Base-by-base conservation (phyloP, 2,329 filamentous ascomycete species). In the Tricladium varicosporioides region DNA sequence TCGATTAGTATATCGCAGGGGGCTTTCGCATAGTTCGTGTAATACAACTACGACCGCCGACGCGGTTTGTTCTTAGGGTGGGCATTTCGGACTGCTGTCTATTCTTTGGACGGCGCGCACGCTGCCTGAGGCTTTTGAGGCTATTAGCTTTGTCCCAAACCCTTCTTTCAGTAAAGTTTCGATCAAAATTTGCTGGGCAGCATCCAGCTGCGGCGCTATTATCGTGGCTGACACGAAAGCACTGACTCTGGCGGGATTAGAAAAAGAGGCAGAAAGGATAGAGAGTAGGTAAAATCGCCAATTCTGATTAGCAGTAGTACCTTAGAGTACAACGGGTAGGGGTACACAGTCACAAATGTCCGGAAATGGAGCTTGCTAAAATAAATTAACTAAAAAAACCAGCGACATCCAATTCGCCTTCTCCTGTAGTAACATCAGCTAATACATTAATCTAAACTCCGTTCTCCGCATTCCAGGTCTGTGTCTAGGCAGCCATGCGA, bases 1-100 rank as follows among this genome's bases (percentile, higher is more conserved):
- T 68, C 58, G 18, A 60, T 52, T 48, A 71, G 62, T 45, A 63
- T 59, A 47, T 69, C 62, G 48, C 58, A 63, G 5, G 71, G 59
- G 1, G 64, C 66, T 16, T 68, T 63, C n/a, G 52, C 64, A 70
- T 65, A 54, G 63, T 65, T 53, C 62, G 58, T 50, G 45, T 58
- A 57, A 55, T 57, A n/a, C 52, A 42, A 49, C 46, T 56, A 51
- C 53, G 53, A 56, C 54, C 51, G 49, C 53, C 53, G 51, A 51
- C 54, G 43, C 33, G 27, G n/a, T 50, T 51, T 54, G 42, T 60
- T 45, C 27, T 54, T 47, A 33, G 31, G 50, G 45, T 49, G 48
- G 51, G 36, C 49, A 55, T 56, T 47, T 54, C 33, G 48, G 32
- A 22, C 48, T 42, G 32, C 33, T 50, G 32, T 50, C 7, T 3